These are phyloP conservation scores for Heritiera littoralis DNA, from an alignment of 345 rosid species.

Conservation along the genomic window DNA sequence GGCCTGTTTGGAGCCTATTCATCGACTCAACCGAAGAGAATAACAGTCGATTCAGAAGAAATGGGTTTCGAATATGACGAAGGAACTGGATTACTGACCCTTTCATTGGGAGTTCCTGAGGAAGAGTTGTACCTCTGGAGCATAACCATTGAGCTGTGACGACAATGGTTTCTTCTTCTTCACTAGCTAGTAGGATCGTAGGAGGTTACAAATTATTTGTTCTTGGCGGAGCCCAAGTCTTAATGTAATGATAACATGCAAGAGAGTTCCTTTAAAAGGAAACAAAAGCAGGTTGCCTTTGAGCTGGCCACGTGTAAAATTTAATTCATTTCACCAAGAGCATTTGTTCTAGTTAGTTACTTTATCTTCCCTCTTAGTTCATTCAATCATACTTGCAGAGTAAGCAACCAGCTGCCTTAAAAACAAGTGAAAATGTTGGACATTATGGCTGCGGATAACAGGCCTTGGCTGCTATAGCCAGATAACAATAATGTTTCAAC, in stretches of 20 bases:
- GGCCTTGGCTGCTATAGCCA: too few relatives aligned
- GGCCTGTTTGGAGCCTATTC: slow-evolving; percentile 56
- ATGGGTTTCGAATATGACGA: slow-evolving; percentile 41
- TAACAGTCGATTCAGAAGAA: slow-evolving; percentile 39
- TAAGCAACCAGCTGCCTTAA: not conserved
- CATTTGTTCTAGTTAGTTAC: not conserved
- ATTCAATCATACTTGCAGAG: not conserved
- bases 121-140: slow-evolving; percentile 43
- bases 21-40: slow-evolving; percentile 43
- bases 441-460: too few relatives aligned
- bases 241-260: not conserved
- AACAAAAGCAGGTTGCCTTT: not conserved
- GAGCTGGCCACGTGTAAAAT: too few relatives aligned
- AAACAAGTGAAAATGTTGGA: not conserved
- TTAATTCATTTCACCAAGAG: not conserved
- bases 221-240: not conserved
- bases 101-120: slow-evolving; percentile 44
- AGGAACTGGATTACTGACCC: slow-evolving; percentile 41
- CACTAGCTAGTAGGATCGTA: not conserved
- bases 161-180: not conserved
- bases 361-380: not conserved
- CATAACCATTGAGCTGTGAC: slow-evolving; percentile 34
- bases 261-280: too few relatives aligned
- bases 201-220: not conserved
- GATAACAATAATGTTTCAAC: too few relatives aligned